Conservation (phyloP, 2,329 filamentous ascomycete species). For the Aulographum hederae region DNA sequence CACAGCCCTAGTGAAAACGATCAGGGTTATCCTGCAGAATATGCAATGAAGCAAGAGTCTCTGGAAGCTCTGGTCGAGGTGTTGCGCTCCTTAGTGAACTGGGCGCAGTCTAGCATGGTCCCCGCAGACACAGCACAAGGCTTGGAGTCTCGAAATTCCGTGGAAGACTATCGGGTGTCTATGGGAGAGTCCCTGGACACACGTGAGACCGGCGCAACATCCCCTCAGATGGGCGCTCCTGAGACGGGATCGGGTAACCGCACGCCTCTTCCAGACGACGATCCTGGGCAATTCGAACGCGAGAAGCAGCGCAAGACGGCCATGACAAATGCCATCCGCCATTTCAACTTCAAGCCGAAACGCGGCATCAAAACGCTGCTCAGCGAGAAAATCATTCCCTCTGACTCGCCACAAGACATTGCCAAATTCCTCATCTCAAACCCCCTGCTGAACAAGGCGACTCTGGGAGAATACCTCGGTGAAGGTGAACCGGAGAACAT, state of each 20-base stretch:
- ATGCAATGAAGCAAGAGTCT: constrained; percentile 75
- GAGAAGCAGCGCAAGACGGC: constrained; percentile 91
- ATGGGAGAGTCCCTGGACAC: constrained; percentile 75
- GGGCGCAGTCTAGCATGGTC: constrained; percentile 48
- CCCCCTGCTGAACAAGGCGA: constrained; percentile 74
- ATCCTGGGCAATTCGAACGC: constrained; percentile 84
- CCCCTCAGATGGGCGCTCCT: constrained; percentile 30
- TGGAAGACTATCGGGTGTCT: constrained; percentile 49
- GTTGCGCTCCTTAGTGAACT: constrained; percentile 76
- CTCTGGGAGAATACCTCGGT: constrained; percentile 85
- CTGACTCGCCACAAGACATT: constrained; percentile 62
- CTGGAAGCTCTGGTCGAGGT: constrained; percentile 80
- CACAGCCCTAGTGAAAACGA: constrained; percentile 36
- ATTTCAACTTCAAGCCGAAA: constrained; percentile 98
- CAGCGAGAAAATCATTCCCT: constrained; percentile 72
- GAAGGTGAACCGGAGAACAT: constrained; percentile 89
- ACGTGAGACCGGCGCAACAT: constrained; percentile 36
- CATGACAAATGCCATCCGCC: constrained; percentile 67
- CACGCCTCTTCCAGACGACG: constrained; percentile 48
- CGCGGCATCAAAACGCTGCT: constrained; percentile 72
- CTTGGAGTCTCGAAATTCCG: constrained; percentile 28
- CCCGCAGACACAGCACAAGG: neutral
- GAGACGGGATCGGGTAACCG: constrained; percentile 6
- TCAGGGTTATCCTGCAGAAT: constrained; percentile 67
- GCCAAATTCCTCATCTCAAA: constrained; percentile 66